Evolutionary conservation across 2,329 filamentous ascomycete species (phyloP), one percentile per base, ranked within the genome.

Genomic region (Aaosphaeria pasadenensis): DNA sequence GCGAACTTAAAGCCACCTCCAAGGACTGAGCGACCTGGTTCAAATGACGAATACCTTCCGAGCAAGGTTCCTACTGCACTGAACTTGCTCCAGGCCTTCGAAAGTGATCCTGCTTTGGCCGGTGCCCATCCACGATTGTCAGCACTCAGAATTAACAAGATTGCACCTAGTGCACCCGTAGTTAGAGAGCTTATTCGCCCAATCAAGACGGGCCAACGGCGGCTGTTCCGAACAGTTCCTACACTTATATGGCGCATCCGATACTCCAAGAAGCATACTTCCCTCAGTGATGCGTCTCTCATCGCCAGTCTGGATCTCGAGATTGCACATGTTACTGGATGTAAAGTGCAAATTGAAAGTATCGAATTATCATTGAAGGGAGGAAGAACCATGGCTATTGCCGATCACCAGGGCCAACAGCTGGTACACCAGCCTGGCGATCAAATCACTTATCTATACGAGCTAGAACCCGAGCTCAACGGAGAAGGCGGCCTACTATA

Each of bases 81-180:
- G 53, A 94, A 92, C 65, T 75, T 92, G n/a, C 80, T 94, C 11
- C 85, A 88, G 62, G 80, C 88, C 3, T 88, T 92, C 51, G 77
- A 79, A 45, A 76, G 76, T 52, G 88, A 91, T 61, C 81, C 84
- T 24, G 79, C 78, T 29, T 74, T 90, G 13, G 74, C 73, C 11
- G 82, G 84, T 33, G 72, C 83, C 29, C 77, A 78, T 55, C 86
- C 88, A 42, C 81, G 82, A 30, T 75, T 94, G 2, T 90, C 88
- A 7, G 87, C 88, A 5, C 76, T 87, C 51, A 79, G 88, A 42
- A 87, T 92, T 32, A 89, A 86, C 39, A 82, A 86, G 52, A 86
- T 91, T 4, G 83, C 85, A 5, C 88, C 87, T 5, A 77, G 82
- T 39, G 83, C 84, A 2, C 80, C 83, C 43, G 75, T 76, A 31